phyloP scores from a whole-genome alignment of 352 stramenopile genomes.

The Phytophthora pseudosyringae region DNA sequence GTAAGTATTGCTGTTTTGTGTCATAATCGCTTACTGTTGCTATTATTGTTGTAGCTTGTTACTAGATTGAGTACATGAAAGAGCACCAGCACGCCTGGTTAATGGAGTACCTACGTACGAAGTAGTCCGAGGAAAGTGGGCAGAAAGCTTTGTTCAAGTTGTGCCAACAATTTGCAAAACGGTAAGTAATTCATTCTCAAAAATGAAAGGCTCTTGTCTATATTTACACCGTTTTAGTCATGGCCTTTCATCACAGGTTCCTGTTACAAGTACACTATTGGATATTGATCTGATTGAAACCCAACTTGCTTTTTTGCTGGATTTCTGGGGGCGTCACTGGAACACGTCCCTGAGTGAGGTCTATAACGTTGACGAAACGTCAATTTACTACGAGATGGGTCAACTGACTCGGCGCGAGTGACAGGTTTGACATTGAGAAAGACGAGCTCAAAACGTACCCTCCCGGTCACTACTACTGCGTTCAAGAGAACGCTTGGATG shows the following conservation, averaged over 20 bases:
- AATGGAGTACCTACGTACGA: constrained; percentile 1
- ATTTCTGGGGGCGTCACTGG: constrained; percentile 6
- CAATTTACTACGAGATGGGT: constrained; percentile 5
- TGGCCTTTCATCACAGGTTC: constrained; percentile 13
- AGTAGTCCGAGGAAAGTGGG: constrained; percentile 5
- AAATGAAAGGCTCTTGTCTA: neutral
- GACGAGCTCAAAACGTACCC: constrained; percentile 2
- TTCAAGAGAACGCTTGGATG: constrained; percentile 16
- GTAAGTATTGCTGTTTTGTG: neutral
- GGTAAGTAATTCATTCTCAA: constrained; percentile 1
- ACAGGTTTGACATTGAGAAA: neutral
- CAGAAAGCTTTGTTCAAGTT: constrained; percentile 14
- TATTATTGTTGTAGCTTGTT: constrained; percentile 2
- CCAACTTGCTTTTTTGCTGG: neutral
- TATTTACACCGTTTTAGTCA: constrained; percentile 3
- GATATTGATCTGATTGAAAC: neutral
- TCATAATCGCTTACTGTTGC: neutral
- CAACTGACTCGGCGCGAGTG: neutral
- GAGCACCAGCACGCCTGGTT: constrained; percentile 4
- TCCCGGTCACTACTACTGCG: constrained; percentile 6
- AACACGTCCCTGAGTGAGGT: constrained; percentile 4
- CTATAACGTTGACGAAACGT: constrained; percentile 11
- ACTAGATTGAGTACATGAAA: constrained; percentile 16
- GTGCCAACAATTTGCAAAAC: constrained; percentile 15
- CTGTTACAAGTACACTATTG: constrained; percentile 2